These are phyloP conservation scores for Myxozyma neotropica DNA, from an alignment of 805 yeast species.

Conservation along the genomic window DNA sequence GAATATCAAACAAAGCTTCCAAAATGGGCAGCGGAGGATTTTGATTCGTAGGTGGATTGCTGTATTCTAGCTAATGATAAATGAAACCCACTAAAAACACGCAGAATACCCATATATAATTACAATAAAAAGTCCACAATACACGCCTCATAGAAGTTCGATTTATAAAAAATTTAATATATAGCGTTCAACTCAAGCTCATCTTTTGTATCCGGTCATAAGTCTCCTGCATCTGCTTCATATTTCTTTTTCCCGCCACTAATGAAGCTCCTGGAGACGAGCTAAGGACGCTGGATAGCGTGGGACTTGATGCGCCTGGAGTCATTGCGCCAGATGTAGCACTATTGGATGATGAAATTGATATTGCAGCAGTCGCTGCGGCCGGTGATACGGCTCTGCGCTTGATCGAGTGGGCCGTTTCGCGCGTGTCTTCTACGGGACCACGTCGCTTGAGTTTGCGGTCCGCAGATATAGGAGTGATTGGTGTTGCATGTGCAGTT, in stretches of 20 bases:
- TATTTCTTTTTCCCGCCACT: slow-evolving; percentile 32
- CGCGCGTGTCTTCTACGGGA: slow-evolving; percentile 17
- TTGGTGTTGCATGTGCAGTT: slow-evolving; percentile 7
- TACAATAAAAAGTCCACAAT: not conserved
- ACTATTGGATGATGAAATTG: not conserved
- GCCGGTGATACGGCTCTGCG: slow-evolving; percentile 33
- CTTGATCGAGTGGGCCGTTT: slow-evolving; percentile 25
- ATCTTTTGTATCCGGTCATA: slow-evolving; percentile 32
- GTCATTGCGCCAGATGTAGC: not conserved
- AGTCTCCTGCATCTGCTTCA: slow-evolving; percentile 34
- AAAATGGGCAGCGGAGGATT: slow-evolving; percentile 63
- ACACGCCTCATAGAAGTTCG: not conserved
- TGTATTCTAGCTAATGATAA: no score
- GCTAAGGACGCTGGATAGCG: not conserved
- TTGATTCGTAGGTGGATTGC: not conserved
- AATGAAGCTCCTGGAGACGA: slow-evolving; percentile 18
- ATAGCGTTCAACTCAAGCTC: slow-evolving; percentile 8
- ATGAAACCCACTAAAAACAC: no score
- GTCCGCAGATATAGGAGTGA: not conserved
- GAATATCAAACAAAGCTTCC: slow-evolving; percentile 75
- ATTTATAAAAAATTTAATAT: not conserved
- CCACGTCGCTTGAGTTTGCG: slow-evolving; percentile 26
- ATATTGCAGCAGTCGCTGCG: not conserved
- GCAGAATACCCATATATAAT: not conserved
- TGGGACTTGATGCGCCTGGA: slow-evolving; percentile 11